Base-by-base conservation (phyloP, 2,329 filamentous ascomycete species). In the Pseudopithomyces chartarum region DNA sequence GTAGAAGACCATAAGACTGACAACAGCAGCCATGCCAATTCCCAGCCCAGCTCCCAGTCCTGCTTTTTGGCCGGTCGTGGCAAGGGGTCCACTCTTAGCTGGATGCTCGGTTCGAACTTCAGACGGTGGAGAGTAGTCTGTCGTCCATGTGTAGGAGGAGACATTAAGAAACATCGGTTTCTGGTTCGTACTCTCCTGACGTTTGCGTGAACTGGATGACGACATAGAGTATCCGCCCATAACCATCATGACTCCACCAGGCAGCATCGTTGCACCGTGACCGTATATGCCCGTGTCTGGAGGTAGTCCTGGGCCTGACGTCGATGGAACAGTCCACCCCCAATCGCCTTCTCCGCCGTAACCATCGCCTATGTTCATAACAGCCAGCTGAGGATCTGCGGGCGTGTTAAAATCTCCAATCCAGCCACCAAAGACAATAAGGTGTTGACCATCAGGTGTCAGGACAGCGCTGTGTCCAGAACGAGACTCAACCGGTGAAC, bases 401-500 rank as follows among this genome's bases (percentile, higher is more conserved):
- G 93, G 85, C 32, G 87, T 89, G 8, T 80, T 83, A 0, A 90
- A 82, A 67, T 96, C 87, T 3, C 93, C 94, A 4, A 97, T 92
- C 95, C 95, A 99, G 1, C 95, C 95, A 19, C 95, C 95, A 57
- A 92, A 82, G 1, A 99, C 79, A 39, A 97, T 79, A 8, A 98
- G 80, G n/a, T 84, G 86, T 23, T 80, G 85, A 0, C 93, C 93
- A 68, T 96, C 92, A 51, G 89, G 84, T 26, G 87, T 91, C 4
- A 97, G 78, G 1, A 97, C 85, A 1, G 94, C 88, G 0, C 91
- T 93, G 70, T 99, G 95, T 0, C 95, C 95, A 3, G 93, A 97
- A 54, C 95, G 83, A 36, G 92, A 91, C 63, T 96, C 90, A 6
- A 96, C 81, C 1, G 75, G 75, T 1, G 67, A 65, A 0, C 71